Evolutionary conservation across 257 asterid genomes (phyloP).

Genomic region (Fraxinus excelsior): DNA sequence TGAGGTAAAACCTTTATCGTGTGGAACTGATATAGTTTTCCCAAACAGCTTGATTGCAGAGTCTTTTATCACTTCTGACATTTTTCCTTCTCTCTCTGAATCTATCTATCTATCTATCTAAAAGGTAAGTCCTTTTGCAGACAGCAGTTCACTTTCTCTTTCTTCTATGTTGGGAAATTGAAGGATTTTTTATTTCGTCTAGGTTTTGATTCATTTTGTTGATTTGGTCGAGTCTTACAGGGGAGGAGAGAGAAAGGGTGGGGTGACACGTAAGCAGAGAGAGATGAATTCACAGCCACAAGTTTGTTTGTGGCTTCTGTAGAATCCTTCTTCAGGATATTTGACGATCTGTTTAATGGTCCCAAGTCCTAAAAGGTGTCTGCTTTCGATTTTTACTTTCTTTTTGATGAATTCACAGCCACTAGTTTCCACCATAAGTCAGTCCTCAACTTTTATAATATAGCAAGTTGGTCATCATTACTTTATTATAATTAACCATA

Average conservation of each 20-base stretch:
- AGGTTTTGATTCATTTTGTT: conserved; percentile 7
- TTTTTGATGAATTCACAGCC: neutral
- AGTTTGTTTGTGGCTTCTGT: conserved; percentile 66
- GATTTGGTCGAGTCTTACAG: conserved; percentile 28
- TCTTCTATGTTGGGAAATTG: neutral
- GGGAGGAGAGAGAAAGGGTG: conserved; percentile 39
- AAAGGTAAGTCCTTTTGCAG: neutral
- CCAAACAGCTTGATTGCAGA: conserved; percentile 74
- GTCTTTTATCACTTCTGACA: conserved; percentile 57
- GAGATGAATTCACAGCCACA: conserved; percentile 67
- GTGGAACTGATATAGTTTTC: conserved; percentile 56
- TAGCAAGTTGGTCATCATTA: too few relatives aligned
- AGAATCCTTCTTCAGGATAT: conserved; percentile 42
- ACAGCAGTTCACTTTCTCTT: conserved; percentile 2
- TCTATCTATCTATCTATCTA: neutral
- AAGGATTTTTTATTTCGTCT: neutral
- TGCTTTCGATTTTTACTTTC: conserved; percentile 6
- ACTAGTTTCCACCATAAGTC: too few relatives aligned
- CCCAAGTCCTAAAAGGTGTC: neutral
- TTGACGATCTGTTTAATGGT: conserved; percentile 8
- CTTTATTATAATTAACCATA: too few relatives aligned
- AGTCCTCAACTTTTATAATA: too few relatives aligned
- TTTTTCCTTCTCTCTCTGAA: conserved; percentile 29
- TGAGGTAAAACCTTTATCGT: conserved; percentile 23
- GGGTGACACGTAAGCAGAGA: conserved; percentile 51